Percentiles rank a stretch among this genome's conserved stretches.
Conservation (phyloP, 1,284 basidiomycete genomes). For the Coniferiporia sulphurascens region DNA sequence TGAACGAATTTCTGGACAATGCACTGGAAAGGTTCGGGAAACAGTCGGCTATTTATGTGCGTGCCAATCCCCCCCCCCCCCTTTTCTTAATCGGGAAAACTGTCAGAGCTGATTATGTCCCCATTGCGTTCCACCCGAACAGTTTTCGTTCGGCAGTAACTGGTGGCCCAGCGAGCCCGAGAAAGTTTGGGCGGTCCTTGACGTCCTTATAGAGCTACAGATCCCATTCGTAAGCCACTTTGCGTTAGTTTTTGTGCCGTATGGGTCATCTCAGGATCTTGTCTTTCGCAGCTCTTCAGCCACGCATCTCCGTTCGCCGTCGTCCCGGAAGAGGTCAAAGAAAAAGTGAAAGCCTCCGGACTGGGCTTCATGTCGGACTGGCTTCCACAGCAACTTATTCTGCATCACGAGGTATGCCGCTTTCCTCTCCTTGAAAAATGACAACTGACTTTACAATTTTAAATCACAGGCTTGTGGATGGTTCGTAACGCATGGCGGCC, state of each 20-base stretch:
- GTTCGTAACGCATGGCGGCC: conserved; percentile 20
- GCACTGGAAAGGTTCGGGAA: conserved; percentile 9
- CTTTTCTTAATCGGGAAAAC: not conserved
- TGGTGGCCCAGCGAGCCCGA: conserved; percentile 16
- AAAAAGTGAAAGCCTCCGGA: conserved; percentile 11
- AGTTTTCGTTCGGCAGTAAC: conserved; percentile 19
- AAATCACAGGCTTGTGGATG: conserved; percentile 18
- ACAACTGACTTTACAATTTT: not conserved
- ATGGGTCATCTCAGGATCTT: not conserved
- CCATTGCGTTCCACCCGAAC: not conserved
- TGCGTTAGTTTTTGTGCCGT: not conserved
- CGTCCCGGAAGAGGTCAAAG: conserved; percentile 10
- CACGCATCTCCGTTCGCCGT: conserved; percentile 8
- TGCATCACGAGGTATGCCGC: conserved; percentile 13
- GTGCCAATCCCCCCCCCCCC: too few species aligned
- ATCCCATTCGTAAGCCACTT: conserved; percentile 17
- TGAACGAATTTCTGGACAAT: conserved; percentile 7
- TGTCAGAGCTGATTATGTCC: too few species aligned
- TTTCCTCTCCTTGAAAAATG: not conserved
- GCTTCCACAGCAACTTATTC: conserved; percentile 19
- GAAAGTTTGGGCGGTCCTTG: conserved; percentile 15
- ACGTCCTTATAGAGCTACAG: conserved; percentile 9
- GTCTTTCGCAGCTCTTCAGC: conserved; percentile 17
- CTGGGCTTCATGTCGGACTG: conserved; percentile 13
- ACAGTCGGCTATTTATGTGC: conserved; percentile 16